Conservation (phyloP, 2,329 filamentous ascomycete genomes). For the Aspergillus sp. region DNA sequence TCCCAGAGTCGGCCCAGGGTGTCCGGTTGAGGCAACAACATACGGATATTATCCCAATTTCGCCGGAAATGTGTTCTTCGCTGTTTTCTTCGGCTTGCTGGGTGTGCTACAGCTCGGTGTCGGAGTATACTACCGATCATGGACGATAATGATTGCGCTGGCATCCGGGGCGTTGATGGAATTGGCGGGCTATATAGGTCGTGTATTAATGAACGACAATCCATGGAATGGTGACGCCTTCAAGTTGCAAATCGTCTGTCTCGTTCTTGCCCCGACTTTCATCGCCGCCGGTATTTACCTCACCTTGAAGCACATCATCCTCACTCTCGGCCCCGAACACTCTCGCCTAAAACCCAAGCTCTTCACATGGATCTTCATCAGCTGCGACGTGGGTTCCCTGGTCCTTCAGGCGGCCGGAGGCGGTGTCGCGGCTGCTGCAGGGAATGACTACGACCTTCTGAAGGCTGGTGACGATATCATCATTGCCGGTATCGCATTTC, state of each 20-base stretch:
- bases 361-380: conserved; percentile 65
- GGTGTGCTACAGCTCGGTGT: conserved; percentile 54
- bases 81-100: conserved; percentile 55
- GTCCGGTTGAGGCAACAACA: conserved; percentile 53
- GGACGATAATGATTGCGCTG: conserved; percentile 59
- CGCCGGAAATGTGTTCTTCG: conserved; percentile 57
- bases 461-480: conserved; percentile 60
- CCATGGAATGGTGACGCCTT: conserved; percentile 56
- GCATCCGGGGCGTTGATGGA: conserved; percentile 55
- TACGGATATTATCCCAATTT: conserved; percentile 61
- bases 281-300: conserved; percentile 61
- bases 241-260: conserved; percentile 58
- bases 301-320: conserved; percentile 60
- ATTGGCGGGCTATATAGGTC: conserved; percentile 60
- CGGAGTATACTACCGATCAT: conserved; percentile 58
- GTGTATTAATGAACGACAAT: conserved; percentile 58
- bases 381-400: conserved; percentile 64
- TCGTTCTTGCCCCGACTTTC: conserved; percentile 63
- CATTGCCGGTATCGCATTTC: conserved; percentile 61
- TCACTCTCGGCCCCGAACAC: conserved; percentile 57
- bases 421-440: conserved; percentile 59
- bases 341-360: conserved; percentile 53
- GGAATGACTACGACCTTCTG: conserved; percentile 43
- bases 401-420: conserved; percentile 63
- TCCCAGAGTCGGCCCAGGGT: conserved; percentile 41